A percentile compares a stretch with the other conserved stretches of the same genome.
Evolutionary conservation across 108 stramenopile genomes (phyloP).

Genomic region (Skeletonema marinoi): DNA sequence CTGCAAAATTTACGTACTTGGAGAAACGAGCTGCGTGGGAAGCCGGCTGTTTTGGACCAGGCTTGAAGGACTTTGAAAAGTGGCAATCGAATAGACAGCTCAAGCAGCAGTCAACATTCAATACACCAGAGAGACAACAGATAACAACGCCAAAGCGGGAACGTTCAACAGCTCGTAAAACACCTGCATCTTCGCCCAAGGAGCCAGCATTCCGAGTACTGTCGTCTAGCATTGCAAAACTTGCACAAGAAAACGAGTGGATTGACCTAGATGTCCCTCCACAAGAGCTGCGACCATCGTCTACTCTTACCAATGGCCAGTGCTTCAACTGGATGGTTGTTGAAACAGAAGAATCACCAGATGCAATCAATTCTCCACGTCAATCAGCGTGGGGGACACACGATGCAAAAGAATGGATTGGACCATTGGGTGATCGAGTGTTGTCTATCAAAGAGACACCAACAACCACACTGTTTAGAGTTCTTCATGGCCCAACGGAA

Average conservation of each 20-base stretch:
- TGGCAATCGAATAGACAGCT: conserved; percentile 19
- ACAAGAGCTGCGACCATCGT: conserved; percentile 75
- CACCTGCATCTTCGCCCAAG: conserved; percentile 18
- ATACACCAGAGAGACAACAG: conserved; percentile 7
- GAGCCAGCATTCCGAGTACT: conserved; percentile 11
- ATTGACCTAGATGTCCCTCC: conserved; percentile 74
- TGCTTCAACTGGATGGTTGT: conserved; percentile 87
- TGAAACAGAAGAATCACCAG: conserved; percentile 19
- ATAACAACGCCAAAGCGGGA: neutral
- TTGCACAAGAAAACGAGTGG: conserved; percentile 56
- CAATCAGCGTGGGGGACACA: conserved; percentile 86
- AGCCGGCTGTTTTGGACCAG: conserved; percentile 62
- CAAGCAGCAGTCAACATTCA: neutral
- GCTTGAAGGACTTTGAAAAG: conserved; percentile 53
- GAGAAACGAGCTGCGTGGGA: conserved; percentile 84
- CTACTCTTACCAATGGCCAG: conserved; percentile 85
- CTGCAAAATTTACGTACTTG: conserved; percentile 64
- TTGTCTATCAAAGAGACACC: conserved; percentile 79
- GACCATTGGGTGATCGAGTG: conserved; percentile 59
- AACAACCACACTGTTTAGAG: conserved; percentile 72
- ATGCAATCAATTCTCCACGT: conserved; percentile 9
- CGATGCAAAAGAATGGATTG: conserved; percentile 87
- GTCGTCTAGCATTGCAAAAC: conserved; percentile 39
- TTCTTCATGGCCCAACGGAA: conserved; percentile 48
- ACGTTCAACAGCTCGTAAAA: neutral